Evolutionary conservation across 192 early-diverging fungal genomes (phyloP).

Genomic region (Dissophora ornata): DNA sequence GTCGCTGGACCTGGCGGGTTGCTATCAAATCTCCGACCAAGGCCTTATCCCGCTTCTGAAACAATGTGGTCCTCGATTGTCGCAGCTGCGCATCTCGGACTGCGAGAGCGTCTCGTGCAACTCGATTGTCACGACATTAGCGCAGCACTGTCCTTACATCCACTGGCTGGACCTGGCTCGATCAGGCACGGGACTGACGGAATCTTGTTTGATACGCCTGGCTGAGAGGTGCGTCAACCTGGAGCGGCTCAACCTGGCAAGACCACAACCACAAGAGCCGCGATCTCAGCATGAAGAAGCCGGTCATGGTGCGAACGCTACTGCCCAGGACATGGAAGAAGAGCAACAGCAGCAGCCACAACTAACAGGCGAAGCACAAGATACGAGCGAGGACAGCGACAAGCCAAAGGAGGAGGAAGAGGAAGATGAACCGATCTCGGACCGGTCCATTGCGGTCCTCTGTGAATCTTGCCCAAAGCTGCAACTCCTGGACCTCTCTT

Average conservation of each 20-base stretch:
- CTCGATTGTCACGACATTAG: constrained; percentile 22
- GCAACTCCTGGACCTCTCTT: constrained; percentile 55
- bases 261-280: constrained; percentile 11
- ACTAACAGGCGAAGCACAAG: neutral
- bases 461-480: constrained; percentile 48
- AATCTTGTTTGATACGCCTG: constrained; percentile 21
- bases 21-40: constrained; percentile 50
- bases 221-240: constrained; percentile 40
- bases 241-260: constrained; percentile 56
- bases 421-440: constrained; percentile 35
- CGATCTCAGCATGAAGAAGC: no score
- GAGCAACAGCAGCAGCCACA: neutral
- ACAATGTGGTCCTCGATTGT: constrained; percentile 36
- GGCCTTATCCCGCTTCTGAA: constrained; percentile 45
- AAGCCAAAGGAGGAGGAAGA: neutral
- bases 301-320: no score
- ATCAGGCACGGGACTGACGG: constrained; percentile 29
- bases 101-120: constrained; percentile 39
- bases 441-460: constrained; percentile 27
- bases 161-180: constrained; percentile 59
- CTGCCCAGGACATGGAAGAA: no score
- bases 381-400: neutral
- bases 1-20: constrained; percentile 54
- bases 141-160: constrained; percentile 37
- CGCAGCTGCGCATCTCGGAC: constrained; percentile 51